Conservation (phyloP, 2,329 filamentous ascomycete genomes). For the Rutstroemia sp. region DNA sequence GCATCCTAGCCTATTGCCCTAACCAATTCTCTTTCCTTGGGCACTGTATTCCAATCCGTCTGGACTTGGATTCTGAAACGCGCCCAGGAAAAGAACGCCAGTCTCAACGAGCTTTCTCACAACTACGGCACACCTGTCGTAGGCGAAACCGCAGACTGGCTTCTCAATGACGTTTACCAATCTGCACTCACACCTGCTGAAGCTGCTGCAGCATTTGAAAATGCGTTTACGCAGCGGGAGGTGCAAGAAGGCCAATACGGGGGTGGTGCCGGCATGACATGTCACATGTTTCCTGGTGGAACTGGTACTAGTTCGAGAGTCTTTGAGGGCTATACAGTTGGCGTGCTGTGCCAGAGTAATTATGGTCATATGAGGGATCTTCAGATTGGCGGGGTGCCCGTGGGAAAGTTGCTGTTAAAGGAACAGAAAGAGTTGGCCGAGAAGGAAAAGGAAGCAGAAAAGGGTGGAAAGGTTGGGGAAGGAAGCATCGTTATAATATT, state of each 20-base stretch:
- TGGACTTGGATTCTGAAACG: constrained; percentile 23
- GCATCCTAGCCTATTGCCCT: constrained; percentile 26
- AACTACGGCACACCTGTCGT: constrained; percentile 42
- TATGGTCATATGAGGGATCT: constrained; percentile 52
- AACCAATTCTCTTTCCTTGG: constrained; percentile 34
- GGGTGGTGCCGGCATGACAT: constrained; percentile 62
- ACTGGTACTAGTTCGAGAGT: constrained; percentile 55
- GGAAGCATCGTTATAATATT: constrained; percentile 55
- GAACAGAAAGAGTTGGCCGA: constrained; percentile 23
- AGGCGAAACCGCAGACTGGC: constrained; percentile 57
- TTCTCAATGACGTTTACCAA: constrained; percentile 47
- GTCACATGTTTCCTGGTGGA: constrained; percentile 59
- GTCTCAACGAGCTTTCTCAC: constrained; percentile 21
- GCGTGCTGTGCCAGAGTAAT: constrained; percentile 57
- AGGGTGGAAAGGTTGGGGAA: constrained; percentile 41
- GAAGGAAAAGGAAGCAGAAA: constrained; percentile 20
- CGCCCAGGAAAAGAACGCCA: constrained; percentile 9
- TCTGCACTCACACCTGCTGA: constrained; percentile 48
- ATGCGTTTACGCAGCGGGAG: constrained; percentile 37
- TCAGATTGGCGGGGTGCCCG: constrained; percentile 51
- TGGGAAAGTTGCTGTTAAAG: constrained; percentile 49
- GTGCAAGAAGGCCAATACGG: constrained; percentile 57
- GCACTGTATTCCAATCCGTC: constrained; percentile 27
- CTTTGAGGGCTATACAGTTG: constrained; percentile 48
- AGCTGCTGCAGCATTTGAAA: constrained; percentile 45